These are phyloP conservation scores for Mycena latifolia DNA, from an alignment of 768 basidiomycete genomes.

Conservation along the genomic window DNA sequence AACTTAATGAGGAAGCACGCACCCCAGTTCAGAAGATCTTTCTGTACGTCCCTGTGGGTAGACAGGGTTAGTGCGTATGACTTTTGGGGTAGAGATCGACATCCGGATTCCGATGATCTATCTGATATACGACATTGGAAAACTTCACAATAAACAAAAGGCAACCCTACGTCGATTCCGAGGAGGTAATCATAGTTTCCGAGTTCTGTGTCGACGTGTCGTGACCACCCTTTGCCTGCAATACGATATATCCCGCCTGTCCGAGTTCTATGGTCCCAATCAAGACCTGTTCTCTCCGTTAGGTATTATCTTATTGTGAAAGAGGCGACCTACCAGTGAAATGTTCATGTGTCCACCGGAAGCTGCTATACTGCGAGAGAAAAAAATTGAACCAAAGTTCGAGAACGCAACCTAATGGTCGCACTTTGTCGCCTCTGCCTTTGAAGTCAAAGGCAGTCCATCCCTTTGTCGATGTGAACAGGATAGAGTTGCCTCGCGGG, in stretches of 20 bases:
- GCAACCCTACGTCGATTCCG: conserved; percentile 70
- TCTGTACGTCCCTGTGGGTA: conserved; percentile 62
- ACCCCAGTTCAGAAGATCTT: conserved; percentile 84
- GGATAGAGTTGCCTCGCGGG: neutral
- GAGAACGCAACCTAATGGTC: neutral
- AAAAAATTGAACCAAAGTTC: conserved; percentile 2
- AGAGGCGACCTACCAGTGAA: conserved; percentile 72
- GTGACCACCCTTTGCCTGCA: conserved; percentile 80
- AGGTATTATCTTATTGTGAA: neutral
- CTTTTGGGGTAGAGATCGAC: neutral
- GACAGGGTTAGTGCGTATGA: neutral
- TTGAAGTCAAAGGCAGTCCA: conserved; percentile 92
- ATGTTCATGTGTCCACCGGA: conserved; percentile 83
- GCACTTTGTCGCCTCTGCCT: conserved; percentile 80
- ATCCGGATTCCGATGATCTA: conserved; percentile 83
- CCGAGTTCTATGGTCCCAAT: conserved; percentile 82
- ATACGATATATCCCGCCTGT: conserved; percentile 81
- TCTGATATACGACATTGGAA: conserved; percentile 55
- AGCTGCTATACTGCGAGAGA: conserved; percentile 68
- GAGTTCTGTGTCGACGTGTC: conserved; percentile 78
- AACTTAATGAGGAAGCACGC: conserved; percentile 72
- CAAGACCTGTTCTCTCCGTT: conserved; percentile 66
- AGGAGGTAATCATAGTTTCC: conserved; percentile 91
- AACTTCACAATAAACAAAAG: neutral
- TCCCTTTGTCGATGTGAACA: conserved; percentile 50